Evolutionary conservation across 305 asterid species (phyloP).

Genomic region (Fraxinus platypoda): DNA sequence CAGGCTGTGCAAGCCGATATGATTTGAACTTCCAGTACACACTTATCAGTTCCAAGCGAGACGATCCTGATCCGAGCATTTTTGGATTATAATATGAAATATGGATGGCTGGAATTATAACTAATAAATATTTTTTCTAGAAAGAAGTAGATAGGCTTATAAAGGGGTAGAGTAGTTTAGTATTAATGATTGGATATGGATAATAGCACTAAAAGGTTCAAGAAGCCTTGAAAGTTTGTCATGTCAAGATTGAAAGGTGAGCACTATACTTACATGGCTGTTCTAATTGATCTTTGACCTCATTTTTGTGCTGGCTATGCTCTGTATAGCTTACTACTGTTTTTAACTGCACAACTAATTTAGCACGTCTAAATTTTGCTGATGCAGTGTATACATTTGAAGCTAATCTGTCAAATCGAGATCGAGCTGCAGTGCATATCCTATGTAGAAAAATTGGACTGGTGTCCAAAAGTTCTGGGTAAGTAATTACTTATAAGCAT

Average conservation of each 20-base stretch:
- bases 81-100: neutral
- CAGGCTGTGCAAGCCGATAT: neutral
- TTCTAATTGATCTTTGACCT: neutral
- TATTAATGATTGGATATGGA: neutral
- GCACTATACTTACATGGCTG: neutral
- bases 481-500: slow-evolving; percentile 27
- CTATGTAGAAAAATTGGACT: slow-evolving; percentile 67
- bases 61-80: neutral
- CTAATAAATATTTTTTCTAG: neutral
- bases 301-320: neutral
- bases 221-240: neutral
- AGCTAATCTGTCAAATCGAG: slow-evolving; percentile 45
- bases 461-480: slow-evolving; percentile 84
- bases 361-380: slow-evolving; percentile 17
- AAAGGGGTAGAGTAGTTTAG: neutral
- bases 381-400: slow-evolving; percentile 69
- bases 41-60: neutral
- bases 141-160: neutral
- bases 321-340: neutral
- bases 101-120: neutral
- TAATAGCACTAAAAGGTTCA: neutral
- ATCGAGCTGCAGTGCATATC: slow-evolving; percentile 76
- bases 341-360: neutral
- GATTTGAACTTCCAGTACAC: neutral
- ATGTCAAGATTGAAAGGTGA: neutral